Base-by-base conservation (phyloP, 2,329 filamentous ascomycete species). In the Apiospora marii region DNA sequence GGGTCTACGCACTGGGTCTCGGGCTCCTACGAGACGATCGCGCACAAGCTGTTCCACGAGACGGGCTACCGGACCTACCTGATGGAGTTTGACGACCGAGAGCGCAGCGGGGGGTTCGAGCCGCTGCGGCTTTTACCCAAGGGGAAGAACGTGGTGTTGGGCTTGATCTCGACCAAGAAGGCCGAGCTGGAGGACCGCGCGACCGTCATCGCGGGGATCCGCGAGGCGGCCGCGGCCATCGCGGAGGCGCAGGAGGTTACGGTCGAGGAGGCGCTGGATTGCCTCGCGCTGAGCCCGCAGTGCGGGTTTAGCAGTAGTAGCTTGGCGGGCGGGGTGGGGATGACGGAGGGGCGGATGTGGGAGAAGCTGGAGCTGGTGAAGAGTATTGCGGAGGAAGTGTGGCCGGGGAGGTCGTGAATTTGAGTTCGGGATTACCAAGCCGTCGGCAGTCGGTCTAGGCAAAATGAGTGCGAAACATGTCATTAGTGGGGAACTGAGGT, bases 221-320 rank as follows among this genome's bases (percentile, higher is more conserved):
- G 81, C 34, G 80, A 84, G 27, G 86, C 86, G 2, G 90, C 90
- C 2, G 85, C 86, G 49, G 87, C 89, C 78, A 87, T 92, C 70
- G 88, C 89, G 0, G 83, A 88, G 75, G 89, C 89, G 0, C 88
- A 86, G 72, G 85, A 85, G 6, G 82, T 89, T 74, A 85, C 83
- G 6, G 80, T 84, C 22, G 83, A 89, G 73, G 85, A 91, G 75
- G 90, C 90, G 0, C 79, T 92, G 74, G 79, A 78, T 34, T 87
- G 87, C 75, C 82, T 92, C 69, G 87, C 87, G 46, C 84, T 90
- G 13, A 89, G 87, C 75, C 88, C 89, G 0, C 88, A 91, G 79
- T 89, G 87, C 75, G 88, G 87, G 0, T 81, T 81, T 48, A 78
- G 77, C 37, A 80, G 78, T 48, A 78, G 76, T 34, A 80, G 78